Evolutionary conservation across 306 rosid species (phyloP).

Genomic region (Senna siamea): DNA sequence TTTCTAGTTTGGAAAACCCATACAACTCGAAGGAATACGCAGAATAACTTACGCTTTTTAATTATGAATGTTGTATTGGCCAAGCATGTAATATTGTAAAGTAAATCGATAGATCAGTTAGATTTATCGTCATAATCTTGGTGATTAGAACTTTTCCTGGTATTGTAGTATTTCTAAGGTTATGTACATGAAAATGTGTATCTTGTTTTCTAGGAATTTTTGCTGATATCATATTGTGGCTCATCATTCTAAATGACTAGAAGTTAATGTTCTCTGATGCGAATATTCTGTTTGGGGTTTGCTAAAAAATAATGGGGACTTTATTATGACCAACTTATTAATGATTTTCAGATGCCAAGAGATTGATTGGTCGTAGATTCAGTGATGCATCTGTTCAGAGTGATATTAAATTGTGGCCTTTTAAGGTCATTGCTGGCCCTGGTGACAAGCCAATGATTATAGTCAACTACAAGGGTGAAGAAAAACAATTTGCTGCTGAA

Average conservation of each 20-base stretch:
- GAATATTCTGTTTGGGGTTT: not conserved
- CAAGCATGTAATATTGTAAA: too few relatives aligned
- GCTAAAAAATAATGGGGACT: not conserved
- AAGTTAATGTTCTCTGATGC: not conserved
- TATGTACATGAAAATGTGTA: too few relatives aligned
- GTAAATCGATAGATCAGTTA: not conserved
- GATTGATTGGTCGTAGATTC: conserved; percentile 68
- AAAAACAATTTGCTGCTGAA: conserved; percentile 62
- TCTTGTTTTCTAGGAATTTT: too few relatives aligned
- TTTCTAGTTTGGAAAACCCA: too few relatives aligned
- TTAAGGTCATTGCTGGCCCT: conserved; percentile 57
- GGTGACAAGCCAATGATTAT: conserved; percentile 64
- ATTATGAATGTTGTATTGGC: too few relatives aligned
- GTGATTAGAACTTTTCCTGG: not conserved
- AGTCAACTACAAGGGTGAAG: conserved; percentile 62
- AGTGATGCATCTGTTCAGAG: conserved; percentile 68
- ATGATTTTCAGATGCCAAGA: conserved; percentile 59
- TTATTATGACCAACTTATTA: not conserved
- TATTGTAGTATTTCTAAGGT: not conserved
- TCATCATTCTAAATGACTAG: not conserved
- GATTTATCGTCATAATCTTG: not conserved
- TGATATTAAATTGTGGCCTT: conserved; percentile 69
- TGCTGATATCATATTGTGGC: not conserved
- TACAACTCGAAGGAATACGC: too few relatives aligned
- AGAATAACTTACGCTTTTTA: too few relatives aligned